Evolutionary conservation across 1,139 yeast species (phyloP).

Genomic region (Hyphopichia burtonii): DNA sequence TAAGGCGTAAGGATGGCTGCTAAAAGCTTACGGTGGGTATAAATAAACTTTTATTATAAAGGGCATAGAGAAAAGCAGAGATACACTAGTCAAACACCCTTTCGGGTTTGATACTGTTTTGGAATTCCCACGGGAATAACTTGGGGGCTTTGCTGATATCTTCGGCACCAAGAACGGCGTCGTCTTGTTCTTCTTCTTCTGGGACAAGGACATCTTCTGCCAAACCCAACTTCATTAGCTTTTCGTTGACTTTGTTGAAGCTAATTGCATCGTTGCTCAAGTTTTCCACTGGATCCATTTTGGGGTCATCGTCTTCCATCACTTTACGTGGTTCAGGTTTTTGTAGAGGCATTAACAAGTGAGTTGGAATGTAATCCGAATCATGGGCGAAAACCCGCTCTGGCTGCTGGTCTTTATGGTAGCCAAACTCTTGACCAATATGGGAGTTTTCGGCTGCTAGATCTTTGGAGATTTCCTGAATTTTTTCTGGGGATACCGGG

Average conservation of each 20-base stretch:
- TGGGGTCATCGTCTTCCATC: not conserved
- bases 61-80: too few species aligned
- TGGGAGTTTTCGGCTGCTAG: not conserved
- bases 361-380: conserved; percentile 29
- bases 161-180: conserved; percentile 11
- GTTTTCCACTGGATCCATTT: not conserved
- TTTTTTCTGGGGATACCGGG: not conserved
- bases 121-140: conserved; percentile 42
- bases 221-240: conserved; percentile 11
- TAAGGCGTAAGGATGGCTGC: too few species aligned
- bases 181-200: conserved; percentile 10
- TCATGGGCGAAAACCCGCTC: conserved; percentile 33
- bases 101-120: conserved; percentile 19
- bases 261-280: conserved; percentile 1
- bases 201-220: conserved; percentile 14
- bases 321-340: not conserved
- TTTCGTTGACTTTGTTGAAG: conserved; percentile 11
- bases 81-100: conserved; percentile 24
- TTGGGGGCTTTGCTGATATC: conserved; percentile 6
- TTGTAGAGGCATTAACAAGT: conserved; percentile 8
- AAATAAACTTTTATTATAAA: too few species aligned
- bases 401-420: conserved; percentile 13
- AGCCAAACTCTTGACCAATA: conserved; percentile 6
- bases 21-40: too few species aligned
- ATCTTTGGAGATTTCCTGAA: not conserved